Evolutionary conservation across 805 yeast species (phyloP), one percentile per base, ranked within the genome.

Genomic region (Candida sonorensis): DNA sequence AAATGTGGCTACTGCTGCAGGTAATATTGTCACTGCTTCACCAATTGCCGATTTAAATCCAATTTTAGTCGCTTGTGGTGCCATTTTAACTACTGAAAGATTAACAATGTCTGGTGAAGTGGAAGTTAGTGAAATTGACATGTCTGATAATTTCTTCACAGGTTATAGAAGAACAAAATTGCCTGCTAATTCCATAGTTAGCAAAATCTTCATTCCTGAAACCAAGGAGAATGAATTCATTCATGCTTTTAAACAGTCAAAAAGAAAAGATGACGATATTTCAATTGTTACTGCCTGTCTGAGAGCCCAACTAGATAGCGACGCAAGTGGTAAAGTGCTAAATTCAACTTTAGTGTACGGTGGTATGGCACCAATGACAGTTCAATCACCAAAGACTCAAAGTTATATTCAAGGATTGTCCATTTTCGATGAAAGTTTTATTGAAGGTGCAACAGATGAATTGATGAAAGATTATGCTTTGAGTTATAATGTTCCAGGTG

Each of bases 11-110:
- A 66, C 71, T 9, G 66, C 71, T 1, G 70, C 72, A 1, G 73
- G 73, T 23, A 64, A 64, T 26, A 65, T 67, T 27, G 69, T 66
- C 13, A 67, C 73, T 1, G 72, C 72, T 2, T 63, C 69, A 4
- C 73, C 73, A 14, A 67, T 67, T 36, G 62, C 72, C 1, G 73
- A 67, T 42, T 41, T 67, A 47, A 67, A 67, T 41, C 72, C 72
- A 4, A 57, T 66, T 6, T 48, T 67, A 30, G 67, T 65, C 9
- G 61, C 68, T 4, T 58, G 65, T 17, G 61, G 60, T 35, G 68
- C 70, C 5, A 44, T 47, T 1, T 45, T 67, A 7, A 57, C 61
- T 7, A 55, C 62, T 3, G 61, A 62, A 26, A 51, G 50, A 19
- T 40, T 59, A 5, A 44, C 42, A n/a, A 45, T 46, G 1, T 27